Conservation (phyloP, 495 filamentous ascomycete species). For the Staphylotrichum longicolle region DNA sequence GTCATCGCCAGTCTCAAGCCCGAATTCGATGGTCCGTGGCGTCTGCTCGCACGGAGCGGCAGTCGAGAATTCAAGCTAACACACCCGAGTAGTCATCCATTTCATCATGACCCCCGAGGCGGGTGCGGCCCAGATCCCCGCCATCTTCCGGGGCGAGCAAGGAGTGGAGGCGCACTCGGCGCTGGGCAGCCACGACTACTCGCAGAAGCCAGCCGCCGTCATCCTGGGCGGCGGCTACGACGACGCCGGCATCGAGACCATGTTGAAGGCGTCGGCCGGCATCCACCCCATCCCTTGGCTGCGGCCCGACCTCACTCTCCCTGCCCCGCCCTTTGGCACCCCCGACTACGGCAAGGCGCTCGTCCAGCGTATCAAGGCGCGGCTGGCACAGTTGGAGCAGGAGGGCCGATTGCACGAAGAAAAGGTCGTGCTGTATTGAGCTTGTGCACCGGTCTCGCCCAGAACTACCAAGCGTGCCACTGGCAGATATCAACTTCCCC, state of each 20-base stretch:
- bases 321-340: not conserved
- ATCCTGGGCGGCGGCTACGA: constrained; percentile 1
- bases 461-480: too few relatives aligned
- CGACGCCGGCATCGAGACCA: not conserved
- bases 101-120: not conserved
- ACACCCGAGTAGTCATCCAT: not conserved
- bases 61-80: not conserved
- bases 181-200: not conserved
- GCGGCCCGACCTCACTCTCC: not conserved
- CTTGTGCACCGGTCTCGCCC: not conserved
- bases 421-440: not conserved
- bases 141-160: not conserved
- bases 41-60: not conserved
- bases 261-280: not conserved
- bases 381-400: not conserved
- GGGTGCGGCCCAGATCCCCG: not conserved
- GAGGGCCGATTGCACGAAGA: not conserved
- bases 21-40: not conserved
- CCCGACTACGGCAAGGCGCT: constrained; percentile 1
- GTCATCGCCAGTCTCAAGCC: not conserved
- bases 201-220: not conserved
- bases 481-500: too few relatives aligned
- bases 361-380: not conserved
- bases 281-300: not conserved
- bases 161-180: not conserved